phyloP scores from a whole-genome alignment of 1,284 basidiomycete genomes.

The Moniliophthora roreri region DNA sequence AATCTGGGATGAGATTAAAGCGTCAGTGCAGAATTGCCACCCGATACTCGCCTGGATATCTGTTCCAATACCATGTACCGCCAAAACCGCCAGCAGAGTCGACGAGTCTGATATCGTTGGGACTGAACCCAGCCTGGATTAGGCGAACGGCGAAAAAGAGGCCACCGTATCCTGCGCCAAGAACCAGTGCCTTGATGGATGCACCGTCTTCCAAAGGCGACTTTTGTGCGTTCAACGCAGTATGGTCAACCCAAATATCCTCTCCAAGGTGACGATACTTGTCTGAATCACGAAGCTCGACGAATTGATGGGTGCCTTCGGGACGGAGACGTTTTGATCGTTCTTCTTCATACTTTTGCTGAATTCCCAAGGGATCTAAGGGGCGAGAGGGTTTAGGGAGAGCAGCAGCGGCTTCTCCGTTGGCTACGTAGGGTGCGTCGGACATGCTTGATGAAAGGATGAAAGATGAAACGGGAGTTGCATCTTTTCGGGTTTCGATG shows the following conservation, averaged over 20 bases:
- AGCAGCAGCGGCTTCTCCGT: too few relatives aligned
- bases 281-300: too few relatives aligned
- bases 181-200: constrained; percentile 14
- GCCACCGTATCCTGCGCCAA: constrained; percentile 18
- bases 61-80: constrained; percentile 23
- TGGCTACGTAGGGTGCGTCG: too few relatives aligned
- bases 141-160: constrained; percentile 15
- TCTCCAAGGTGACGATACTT: constrained; percentile 11
- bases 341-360: too few relatives aligned
- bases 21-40: too few relatives aligned
- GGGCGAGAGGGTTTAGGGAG: too few relatives aligned
- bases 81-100: constrained; percentile 20
- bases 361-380: too few relatives aligned
- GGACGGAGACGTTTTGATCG: too few relatives aligned
- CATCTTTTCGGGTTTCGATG: too few relatives aligned
- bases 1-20: not conserved
- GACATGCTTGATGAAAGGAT: too few relatives aligned
- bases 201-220: constrained; percentile 13
- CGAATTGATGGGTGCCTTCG: too few relatives aligned
- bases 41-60: constrained; percentile 21
- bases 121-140: constrained; percentile 15
- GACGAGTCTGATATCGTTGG: constrained; percentile 16
- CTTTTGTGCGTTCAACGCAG: constrained; percentile 11
- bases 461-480: too few relatives aligned
- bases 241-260: constrained; percentile 19